Base-by-base conservation (phyloP, 495 filamentous ascomycete genomes). In the Aspergillus steynii region DNA sequence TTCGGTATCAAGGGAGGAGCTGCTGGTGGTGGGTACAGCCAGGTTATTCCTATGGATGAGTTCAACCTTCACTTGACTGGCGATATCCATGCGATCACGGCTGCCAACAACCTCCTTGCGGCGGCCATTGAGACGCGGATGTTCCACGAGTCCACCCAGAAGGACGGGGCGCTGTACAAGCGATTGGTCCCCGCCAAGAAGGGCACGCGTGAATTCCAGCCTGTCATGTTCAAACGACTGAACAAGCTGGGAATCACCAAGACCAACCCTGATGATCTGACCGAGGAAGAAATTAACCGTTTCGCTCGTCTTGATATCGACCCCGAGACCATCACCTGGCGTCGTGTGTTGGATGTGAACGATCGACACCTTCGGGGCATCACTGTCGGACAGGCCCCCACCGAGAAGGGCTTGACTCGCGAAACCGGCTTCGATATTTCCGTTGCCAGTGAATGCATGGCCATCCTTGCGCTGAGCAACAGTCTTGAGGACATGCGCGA, bases 11-110 rank as follows among this genome's bases (percentile, higher is more conserved):
- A 99, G 79, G 95, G 95, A 50, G 95, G 95, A 63, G 95, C 95
- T 55, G 95, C 95, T 59, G 95, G 95, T 68, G 95, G 95, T 65
- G 95, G 95, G 15, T 99, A 97, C 81, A 96, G 91, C 73, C 95
- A 99, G 75, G 95, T 98, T 68, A 98, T 99, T 65, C 95, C 95
- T 55, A 99, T 99, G 95, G 95, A 99, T 64, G 95, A 99, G 73
- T 99, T 99, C 82, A 99, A 99, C 72, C 81, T 99, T 62, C 95
- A 99, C 71, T 77, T 99, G 71, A 99, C 95, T 48, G 95, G 95
- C 65, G 95, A 99, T 72, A 98, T 99, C 62, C 95, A 99, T 72
- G 95, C 95, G 47, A 94, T 99, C 69, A 91, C 93, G 42, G 95
- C 95, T 9, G 95, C 95, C 5, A 99, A 98, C 81, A 99, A 99